Percentiles rank a stretch among this genome's conserved stretches.
Conservation (phyloP, 2,329 filamentous ascomycete species). For the Nemania diffusa region DNA sequence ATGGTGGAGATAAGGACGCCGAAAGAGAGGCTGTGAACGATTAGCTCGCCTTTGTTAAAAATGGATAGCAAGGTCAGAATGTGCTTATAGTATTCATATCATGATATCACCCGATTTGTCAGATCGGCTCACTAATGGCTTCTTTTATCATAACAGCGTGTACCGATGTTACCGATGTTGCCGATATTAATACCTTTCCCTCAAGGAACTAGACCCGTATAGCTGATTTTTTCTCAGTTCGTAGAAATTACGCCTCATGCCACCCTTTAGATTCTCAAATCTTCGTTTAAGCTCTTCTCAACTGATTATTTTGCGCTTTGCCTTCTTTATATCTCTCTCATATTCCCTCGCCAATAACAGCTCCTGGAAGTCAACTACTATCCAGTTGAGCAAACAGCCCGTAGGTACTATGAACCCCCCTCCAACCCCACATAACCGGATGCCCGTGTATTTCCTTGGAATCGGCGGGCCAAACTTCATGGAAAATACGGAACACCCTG, state of each 20-base stretch:
- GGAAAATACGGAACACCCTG: constrained; percentile 67
- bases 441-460: constrained; percentile 41
- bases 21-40: no score
- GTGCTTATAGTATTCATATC: neutral
- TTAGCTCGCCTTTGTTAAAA: no score
- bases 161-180: no score
- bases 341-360: neutral
- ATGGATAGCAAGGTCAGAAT: neutral
- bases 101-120: neutral
- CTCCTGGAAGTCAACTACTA: neutral
- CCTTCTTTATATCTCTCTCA: neutral
- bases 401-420: constrained; percentile 24
- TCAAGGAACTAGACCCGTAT: no score
- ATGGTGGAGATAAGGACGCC: neutral
- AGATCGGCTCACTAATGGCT: neutral
- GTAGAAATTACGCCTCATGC: neutral
- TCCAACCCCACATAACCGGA: constrained; percentile 24
- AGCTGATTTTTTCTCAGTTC: neutral
- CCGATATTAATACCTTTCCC: no score
- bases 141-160: neutral
- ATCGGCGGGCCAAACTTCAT: constrained; percentile 64
- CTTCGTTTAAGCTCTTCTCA: neutral
- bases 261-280: neutral
- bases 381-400: neutral
- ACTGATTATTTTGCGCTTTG: neutral